Evolutionary conservation across 768 basidiomycete genomes (phyloP).

Genomic region (Rhodocollybia butyracea): DNA sequence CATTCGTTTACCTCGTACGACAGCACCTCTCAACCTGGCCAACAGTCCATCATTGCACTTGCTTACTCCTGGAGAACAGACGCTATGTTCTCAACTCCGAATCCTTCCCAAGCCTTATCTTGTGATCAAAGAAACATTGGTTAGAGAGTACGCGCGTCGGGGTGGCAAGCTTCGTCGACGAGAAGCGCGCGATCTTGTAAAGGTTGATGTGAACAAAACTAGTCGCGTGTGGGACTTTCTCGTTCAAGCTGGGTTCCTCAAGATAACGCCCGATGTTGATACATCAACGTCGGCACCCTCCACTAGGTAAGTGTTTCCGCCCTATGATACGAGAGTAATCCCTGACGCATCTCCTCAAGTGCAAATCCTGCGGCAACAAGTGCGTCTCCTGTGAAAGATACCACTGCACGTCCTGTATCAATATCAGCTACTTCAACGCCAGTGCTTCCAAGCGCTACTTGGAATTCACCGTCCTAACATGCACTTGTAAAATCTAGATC

Average conservation of each 20-base stretch:
- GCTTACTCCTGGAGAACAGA: conserved; percentile 83
- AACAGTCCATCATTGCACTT: conserved; percentile 89
- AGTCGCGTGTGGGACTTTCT: conserved; percentile 92
- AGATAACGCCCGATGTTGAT: conserved; percentile 54
- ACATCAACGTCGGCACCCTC: conserved; percentile 20
- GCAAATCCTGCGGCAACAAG: neutral
- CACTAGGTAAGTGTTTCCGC: conserved; percentile 5
- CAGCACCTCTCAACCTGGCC: conserved; percentile 81
- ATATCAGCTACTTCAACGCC: neutral
- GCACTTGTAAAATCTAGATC: too few species aligned
- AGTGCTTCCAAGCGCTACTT: neutral
- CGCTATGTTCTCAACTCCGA: conserved; percentile 82
- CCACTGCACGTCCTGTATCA: neutral
- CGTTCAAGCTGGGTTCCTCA: conserved; percentile 79
- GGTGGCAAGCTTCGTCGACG: conserved; percentile 85
- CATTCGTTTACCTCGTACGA: neutral
- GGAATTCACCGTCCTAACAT: neutral
- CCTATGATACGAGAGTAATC: neutral
- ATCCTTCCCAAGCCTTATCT: conserved; percentile 96
- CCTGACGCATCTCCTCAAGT: neutral
- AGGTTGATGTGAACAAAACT: conserved; percentile 92
- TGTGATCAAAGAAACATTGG: conserved; percentile 90
- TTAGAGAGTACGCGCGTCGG: conserved; percentile 88
- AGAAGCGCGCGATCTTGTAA: conserved; percentile 87
- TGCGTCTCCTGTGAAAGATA: neutral